A percentile compares a stretch with the other conserved stretches of the same genome.
phyloP scores from a whole-genome alignment of 2,329 filamentous ascomycete species.

The Fusarium proliferatum region DNA sequence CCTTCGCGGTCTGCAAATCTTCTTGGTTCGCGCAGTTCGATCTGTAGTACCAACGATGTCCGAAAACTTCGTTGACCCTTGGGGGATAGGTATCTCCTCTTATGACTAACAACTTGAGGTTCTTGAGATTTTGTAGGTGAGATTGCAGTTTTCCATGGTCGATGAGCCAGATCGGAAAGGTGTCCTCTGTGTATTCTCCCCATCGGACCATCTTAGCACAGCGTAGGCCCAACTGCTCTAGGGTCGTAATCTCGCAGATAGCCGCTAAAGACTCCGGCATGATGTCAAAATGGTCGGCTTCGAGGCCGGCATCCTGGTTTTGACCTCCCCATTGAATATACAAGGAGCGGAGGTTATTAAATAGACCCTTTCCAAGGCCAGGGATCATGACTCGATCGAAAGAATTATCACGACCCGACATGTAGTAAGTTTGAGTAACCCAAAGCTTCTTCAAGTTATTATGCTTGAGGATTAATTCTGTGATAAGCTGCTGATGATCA shows the following conservation, averaged over 20 bases:
- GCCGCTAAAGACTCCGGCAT: fast-evolving
- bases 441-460: too few species aligned
- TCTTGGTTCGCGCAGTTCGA: fast-evolving
- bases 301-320: too few species aligned
- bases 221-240: fast-evolving
- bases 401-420: too few species aligned
- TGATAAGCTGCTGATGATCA: too few species aligned
- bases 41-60: not conserved
- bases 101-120: not conserved
- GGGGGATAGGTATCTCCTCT: not conserved
- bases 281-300: too few species aligned
- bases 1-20: not conserved
- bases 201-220: not conserved
- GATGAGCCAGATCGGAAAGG: not conserved
- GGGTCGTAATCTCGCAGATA: not conserved
- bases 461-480: too few species aligned
- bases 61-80: fast-evolving
- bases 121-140: not conserved
- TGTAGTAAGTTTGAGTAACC: fast-evolving
- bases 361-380: too few species aligned
- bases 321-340: too few species aligned
- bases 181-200: not conserved
- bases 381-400: too few species aligned
- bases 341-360: too few species aligned
- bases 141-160: not conserved